These are phyloP conservation scores for Phyllosticta paracitricarpa DNA, from an alignment of 2,329 filamentous ascomycete species.

Conservation along the genomic window DNA sequence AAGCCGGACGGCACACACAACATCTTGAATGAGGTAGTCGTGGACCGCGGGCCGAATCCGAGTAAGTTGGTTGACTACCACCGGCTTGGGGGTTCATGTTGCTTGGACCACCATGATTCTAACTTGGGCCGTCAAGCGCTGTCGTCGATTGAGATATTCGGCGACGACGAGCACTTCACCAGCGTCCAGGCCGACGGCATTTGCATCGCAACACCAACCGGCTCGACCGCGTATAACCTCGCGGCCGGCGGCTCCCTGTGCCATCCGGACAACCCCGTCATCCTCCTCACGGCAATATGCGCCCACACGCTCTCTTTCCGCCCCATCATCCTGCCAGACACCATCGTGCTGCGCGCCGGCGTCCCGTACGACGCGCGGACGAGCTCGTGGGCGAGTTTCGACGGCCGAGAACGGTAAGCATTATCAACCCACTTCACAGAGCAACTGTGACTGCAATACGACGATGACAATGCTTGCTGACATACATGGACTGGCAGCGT, in stretches of 20 bases:
- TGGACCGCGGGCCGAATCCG: conserved; percentile 86
- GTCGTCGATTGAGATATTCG: conserved; percentile 85
- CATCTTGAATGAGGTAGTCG: conserved; percentile 93
- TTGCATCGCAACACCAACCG: conserved; percentile 88
- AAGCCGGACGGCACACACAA: conserved; percentile 74
- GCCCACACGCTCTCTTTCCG: conserved; percentile 91
- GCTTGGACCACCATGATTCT: not conserved
- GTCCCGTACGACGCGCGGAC: conserved; percentile 91
- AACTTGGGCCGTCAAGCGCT: conserved; percentile 49
- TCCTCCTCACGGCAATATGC: conserved; percentile 88
- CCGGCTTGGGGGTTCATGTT: not conserved
- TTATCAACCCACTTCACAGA: not conserved
- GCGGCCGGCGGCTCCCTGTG: conserved; percentile 91
- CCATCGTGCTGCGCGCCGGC: conserved; percentile 82
- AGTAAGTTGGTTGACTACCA: conserved; percentile 47
- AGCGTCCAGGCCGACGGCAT: conserved; percentile 88
- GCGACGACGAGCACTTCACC: conserved; percentile 91
- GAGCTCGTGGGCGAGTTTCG: conserved; percentile 94
- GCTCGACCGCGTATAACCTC: conserved; percentile 90
- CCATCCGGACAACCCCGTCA: conserved; percentile 93
- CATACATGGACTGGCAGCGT: conserved; percentile 26
- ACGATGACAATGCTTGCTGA: not conserved
- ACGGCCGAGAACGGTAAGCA: conserved; percentile 67
- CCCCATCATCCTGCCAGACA: conserved; percentile 93
- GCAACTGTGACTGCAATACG: not conserved